Percentiles rank a stretch among this genome's conserved stretches.
phyloP scores from a whole-genome alignment of 2,329 filamentous ascomycete genomes.

The Ophiosphaerella korrae region DNA sequence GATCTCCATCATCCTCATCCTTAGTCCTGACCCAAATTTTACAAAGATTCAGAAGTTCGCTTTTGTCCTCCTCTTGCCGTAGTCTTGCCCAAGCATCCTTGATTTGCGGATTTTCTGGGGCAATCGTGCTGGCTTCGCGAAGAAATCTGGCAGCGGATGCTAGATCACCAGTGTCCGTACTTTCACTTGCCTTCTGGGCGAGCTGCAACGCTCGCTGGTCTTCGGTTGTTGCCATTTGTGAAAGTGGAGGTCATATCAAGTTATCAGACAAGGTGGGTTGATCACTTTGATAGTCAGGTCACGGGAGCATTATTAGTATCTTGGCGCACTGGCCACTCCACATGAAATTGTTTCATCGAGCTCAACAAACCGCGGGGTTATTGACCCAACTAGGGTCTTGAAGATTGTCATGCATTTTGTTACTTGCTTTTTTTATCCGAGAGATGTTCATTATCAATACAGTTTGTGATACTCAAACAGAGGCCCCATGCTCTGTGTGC shows the following conservation, averaged over 20 bases:
- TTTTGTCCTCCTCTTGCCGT: conserved; percentile 45
- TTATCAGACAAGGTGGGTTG: conserved; percentile 16
- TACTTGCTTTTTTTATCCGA: neutral
- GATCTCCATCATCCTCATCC: conserved; percentile 49
- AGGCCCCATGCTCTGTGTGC: conserved; percentile 3
- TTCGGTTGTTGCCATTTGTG: conserved; percentile 36
- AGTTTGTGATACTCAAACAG: conserved; percentile 24
- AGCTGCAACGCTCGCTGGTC: conserved; percentile 39
- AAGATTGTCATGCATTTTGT: no score
- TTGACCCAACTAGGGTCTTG: no score
- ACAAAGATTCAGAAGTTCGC: conserved; percentile 41
- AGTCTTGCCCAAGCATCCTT: conserved; percentile 50
- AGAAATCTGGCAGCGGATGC: conserved; percentile 49
- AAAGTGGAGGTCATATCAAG: conserved; percentile 21
- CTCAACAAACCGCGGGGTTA: neutral
- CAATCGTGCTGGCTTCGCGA: conserved; percentile 52
- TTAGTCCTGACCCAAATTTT: conserved; percentile 41
- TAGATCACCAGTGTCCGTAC: conserved; percentile 39
- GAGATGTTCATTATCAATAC: conserved; percentile 30
- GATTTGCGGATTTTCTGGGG: conserved; percentile 48
- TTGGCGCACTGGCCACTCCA: conserved; percentile 21
- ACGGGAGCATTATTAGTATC: conserved; percentile 14
- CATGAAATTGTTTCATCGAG: neutral
- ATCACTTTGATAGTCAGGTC: conserved; percentile 19
- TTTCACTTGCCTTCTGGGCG: conserved; percentile 34